Evolutionary conservation across 768 basidiomycete genomes (phyloP), one percentile per base, ranked within the genome.

Genomic region (Lactarius indigo): DNA sequence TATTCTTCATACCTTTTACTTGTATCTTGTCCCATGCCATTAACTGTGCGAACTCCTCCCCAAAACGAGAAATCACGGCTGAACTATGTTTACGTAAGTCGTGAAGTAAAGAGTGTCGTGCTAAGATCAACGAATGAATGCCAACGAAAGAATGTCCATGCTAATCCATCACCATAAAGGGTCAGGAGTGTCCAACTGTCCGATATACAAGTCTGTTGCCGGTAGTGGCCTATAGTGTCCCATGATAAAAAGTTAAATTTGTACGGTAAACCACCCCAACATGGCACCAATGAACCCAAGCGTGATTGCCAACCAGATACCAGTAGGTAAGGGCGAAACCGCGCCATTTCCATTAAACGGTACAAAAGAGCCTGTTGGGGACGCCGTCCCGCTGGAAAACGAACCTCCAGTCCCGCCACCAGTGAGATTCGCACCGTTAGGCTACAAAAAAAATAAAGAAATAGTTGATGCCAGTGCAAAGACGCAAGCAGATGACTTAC

Each of bases 391-490:
- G 55, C 18, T 63, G 15, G 23, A 50, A 44, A 61, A 88, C 70
- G 88, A 87, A 3, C 90, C 90, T 17, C 89, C 91, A 2, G 72
- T 70, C 56, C 73, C 76, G 23, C 87, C 87, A 6, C 86, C 86
- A 12, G 88, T 90, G 59, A 90, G 73, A 70, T 89, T 89, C 41
- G 83, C 85, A 56, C 87, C 87, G 69, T 90, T 89, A 1, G 88
- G 84, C 84, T 89, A 64, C 31, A 47, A 23, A 17, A 33, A 65
- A 50, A 10, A 70, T 13, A 28, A 35, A 64, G 44, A 30, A 41
- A 68, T 56, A 44, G 55, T 23, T 54, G 57, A 42, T 57, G 52
- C 33, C 35, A 55, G 47, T 54, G 64, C 23, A 57, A 57, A 35
- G 61, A 55, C 57, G 44, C 63, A 62, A 26, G 54, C 9, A 68